Percentiles rank a stretch among this genome's conserved stretches.
Conservation (phyloP, 192 early-diverging fungal genomes). For the Allomyces javanicus region DNA sequence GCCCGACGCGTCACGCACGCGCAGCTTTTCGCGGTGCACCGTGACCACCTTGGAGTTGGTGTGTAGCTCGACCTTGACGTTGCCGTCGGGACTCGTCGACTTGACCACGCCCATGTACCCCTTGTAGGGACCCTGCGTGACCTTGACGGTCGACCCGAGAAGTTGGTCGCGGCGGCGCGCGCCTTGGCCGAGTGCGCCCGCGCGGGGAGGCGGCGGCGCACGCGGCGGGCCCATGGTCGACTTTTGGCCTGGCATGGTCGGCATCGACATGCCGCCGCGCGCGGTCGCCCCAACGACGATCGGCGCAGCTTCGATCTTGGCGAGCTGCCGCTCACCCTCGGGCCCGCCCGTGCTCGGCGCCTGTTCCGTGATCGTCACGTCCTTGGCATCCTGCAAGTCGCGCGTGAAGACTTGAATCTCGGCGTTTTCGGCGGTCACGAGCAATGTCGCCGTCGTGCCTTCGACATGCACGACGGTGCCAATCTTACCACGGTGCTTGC, state of each 20-base stretch:
- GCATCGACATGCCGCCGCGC: no score
- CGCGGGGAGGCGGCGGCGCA: not conserved
- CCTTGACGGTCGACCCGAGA: constrained; percentile 44
- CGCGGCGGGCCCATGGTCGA: no score
- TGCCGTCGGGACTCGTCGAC: constrained; percentile 40
- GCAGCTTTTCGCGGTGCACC: constrained; percentile 59
- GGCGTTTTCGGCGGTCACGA: constrained; percentile 43
- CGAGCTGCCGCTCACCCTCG: no score
- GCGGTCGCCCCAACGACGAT: no score
- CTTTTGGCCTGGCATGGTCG: no score
- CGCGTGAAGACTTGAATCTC: constrained; percentile 78
- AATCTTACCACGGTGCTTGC: constrained; percentile 60
- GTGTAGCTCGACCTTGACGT: constrained; percentile 78
- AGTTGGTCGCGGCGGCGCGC: not conserved
- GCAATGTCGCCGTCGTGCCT: constrained; percentile 58
- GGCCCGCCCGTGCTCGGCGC: no score
- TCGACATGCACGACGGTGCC: constrained; percentile 74
- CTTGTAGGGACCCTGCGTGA: constrained; percentile 76
- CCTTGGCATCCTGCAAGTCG: constrained; percentile 60
- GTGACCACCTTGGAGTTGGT: constrained; percentile 63
- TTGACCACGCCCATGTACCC: constrained; percentile 96
- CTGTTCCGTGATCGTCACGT: constrained; percentile 23
- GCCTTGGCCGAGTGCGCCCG: not conserved
- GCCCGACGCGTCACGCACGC: constrained; percentile 35
- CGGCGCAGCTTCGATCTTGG: no score